Evolutionary conservation across 179 eudicot species (phyloP).

Genomic region (Corrigiola litoralis): DNA sequence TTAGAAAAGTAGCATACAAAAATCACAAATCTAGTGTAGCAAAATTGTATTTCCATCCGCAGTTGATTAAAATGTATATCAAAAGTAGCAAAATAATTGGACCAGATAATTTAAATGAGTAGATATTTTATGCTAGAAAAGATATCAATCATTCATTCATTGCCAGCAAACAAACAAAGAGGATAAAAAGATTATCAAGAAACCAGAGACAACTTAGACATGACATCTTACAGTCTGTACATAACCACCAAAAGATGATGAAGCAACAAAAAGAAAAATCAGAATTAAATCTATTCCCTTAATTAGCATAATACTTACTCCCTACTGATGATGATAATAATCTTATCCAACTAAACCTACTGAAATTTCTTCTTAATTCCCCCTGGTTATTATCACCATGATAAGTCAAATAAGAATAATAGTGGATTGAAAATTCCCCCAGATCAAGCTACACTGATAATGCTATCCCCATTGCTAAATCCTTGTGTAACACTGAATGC

Average conservation of each 20-base stretch:
- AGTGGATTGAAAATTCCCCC: neutral
- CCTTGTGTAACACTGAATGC: slow-evolving; percentile 33
- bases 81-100: too few species aligned
- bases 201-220: slow-evolving; percentile 1
- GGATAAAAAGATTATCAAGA: neutral
- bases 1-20: too few species aligned
- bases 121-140: neutral
- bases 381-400: neutral
- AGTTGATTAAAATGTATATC: too few species aligned
- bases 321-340: neutral
- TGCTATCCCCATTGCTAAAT: slow-evolving; percentile 46
- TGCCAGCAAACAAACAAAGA: neutral
- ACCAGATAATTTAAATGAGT: too few species aligned
- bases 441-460: slow-evolving; percentile 44
- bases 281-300: slow-evolving; percentile 7
- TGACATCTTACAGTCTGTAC: slow-evolving; percentile 25
- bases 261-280: neutral
- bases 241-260: slow-evolving; percentile 7
- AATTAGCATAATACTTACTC: slow-evolving; percentile 12
- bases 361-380: neutral
- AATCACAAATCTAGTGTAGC: too few species aligned
- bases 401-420: neutral
- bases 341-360: slow-evolving; percentile 14
- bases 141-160: neutral
- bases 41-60: too few species aligned